A percentile compares a stretch with the other conserved stretches of the same genome.
These are phyloP conservation scores for thale cress (Arabidopsis thaliana) DNA, from an alignment of 345 rosid genomes.

Conservation along the genomic window TAIR10.1 NC_003070.9:27829001-27829500, in stretches of 20 bases:
- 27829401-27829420: conserved; percentile 39
- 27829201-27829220: not conserved
- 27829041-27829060: conserved; percentile 17
- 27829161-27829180: conserved; percentile 2
- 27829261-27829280: conserved; percentile 27
- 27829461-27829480: conserved; percentile 45
- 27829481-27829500: conserved; percentile 43
- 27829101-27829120: not conserved
- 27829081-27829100: conserved; percentile 27
- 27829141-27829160: conserved; percentile 2
- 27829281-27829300: conserved; percentile 37
- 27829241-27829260: not conserved
- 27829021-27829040: conserved; percentile 21
- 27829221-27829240: not conserved
- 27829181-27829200: conserved; percentile 5
- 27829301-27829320: conserved; percentile 35
- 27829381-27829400: conserved; percentile 38
- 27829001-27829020: conserved; percentile 18
- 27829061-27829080: conserved; percentile 11
- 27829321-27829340: conserved; percentile 42
- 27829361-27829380: conserved; percentile 13
- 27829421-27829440: conserved; percentile 38
- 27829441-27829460: conserved; percentile 45
- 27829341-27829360: conserved; percentile 42
- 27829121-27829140: conserved; percentile 15